Evolutionary conservation across 2,329 filamentous ascomycete species (phyloP).

Genomic region (Chaetomium globosum): DNA sequence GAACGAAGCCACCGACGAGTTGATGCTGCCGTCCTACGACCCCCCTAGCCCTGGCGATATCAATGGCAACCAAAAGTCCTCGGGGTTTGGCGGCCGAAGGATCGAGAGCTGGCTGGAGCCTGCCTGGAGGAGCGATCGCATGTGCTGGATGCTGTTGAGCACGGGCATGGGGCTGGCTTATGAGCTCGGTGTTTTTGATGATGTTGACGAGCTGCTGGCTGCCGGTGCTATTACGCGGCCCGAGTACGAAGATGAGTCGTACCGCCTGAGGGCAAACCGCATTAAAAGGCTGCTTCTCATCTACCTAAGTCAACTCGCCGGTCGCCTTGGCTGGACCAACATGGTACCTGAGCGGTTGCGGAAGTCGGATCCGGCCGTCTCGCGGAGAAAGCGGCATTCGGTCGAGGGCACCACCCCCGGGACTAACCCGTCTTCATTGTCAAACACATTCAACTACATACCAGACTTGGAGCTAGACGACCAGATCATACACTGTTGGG

Average conservation of each 20-base stretch:
- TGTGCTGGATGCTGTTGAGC: slow-evolving; percentile 97
- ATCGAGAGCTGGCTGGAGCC: slow-evolving; percentile 97
- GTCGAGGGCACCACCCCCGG: slow-evolving; percentile 62
- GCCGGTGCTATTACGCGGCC: slow-evolving; percentile 62
- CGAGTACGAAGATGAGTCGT: slow-evolving; percentile 73
- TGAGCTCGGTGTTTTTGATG: slow-evolving; percentile 93
- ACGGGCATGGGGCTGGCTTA: slow-evolving; percentile 88
- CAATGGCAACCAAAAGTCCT: slow-evolving; percentile 47
- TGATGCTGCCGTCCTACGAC: slow-evolving; percentile 65
- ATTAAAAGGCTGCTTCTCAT: slow-evolving; percentile 86
- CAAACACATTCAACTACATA: slow-evolving; percentile 66
- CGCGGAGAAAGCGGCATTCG: slow-evolving; percentile 53
- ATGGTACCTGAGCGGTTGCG: slow-evolving; percentile 78
- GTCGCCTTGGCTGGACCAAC: slow-evolving; percentile 86
- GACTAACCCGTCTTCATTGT: slow-evolving; percentile 59
- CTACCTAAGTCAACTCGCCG: slow-evolving; percentile 91
- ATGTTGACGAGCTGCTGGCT: slow-evolving; percentile 72
- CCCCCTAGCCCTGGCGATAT: slow-evolving; percentile 47
- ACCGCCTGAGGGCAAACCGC: slow-evolving; percentile 75
- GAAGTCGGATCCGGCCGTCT: slow-evolving; percentile 59
- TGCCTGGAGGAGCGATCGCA: slow-evolving; percentile 89
- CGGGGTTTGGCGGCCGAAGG: slow-evolving; percentile 74
- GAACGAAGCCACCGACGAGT: slow-evolving; percentile 71
- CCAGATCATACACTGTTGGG: slow-evolving; percentile 84
- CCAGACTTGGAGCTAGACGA: slow-evolving; percentile 68